A percentile compares a stretch with the other conserved stretches of the same genome.
Evolutionary conservation across 2,329 filamentous ascomycete species (phyloP).

Genomic region (Magnaporthiopsis poae): DNA sequence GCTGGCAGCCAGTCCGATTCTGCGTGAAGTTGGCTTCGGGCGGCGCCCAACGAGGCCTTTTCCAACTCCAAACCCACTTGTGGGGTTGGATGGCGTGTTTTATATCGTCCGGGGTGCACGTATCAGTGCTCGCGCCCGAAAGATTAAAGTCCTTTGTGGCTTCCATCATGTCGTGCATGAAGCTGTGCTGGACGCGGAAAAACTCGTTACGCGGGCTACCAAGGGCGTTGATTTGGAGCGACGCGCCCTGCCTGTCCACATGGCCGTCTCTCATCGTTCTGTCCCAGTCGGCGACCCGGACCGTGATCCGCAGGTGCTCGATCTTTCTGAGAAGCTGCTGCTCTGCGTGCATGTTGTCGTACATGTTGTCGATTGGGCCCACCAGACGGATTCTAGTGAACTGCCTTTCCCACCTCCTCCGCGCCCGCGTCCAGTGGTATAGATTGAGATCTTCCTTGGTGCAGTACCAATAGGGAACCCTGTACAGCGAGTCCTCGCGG

Average conservation of each 20-base stretch:
- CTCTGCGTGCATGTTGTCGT: neutral
- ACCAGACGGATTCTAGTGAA: neutral
- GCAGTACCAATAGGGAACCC: too few relatives aligned
- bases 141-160: neutral
- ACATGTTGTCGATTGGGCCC: neutral
- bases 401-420: neutral
- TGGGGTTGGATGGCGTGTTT: neutral
- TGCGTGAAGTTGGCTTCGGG: neutral
- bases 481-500: neutral
- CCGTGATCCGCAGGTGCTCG: constrained; percentile 3
- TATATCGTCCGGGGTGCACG: neutral
- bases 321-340: neutral
- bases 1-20: too few relatives aligned
- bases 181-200: neutral
- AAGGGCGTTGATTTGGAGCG: constrained; percentile 1
- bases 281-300: neutral
- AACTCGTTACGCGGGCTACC: neutral
- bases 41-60: neutral
- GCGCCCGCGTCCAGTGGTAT: neutral
- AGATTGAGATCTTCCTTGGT: neutral
- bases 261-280: neutral
- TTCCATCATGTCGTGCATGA: neutral
- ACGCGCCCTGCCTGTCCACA: neutral
- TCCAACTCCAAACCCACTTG: too few relatives aligned
- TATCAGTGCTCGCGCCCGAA: neutral